Evolutionary conservation across 768 basidiomycete species (phyloP).

Genomic region (Suillus placidus): DNA sequence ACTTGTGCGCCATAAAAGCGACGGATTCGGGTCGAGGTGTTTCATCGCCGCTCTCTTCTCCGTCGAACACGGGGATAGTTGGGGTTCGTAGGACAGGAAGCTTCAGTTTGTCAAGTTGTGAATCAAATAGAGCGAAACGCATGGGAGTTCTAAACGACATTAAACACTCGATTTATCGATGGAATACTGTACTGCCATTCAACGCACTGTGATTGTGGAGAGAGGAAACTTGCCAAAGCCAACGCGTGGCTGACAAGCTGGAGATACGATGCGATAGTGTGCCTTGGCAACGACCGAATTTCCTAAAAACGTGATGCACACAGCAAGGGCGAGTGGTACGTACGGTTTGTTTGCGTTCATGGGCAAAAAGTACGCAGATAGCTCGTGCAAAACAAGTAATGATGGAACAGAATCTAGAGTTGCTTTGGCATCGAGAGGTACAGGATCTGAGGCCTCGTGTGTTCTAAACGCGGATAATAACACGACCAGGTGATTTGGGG

Average conservation of each 20-base stretch:
- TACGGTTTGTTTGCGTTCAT: constrained; percentile 26
- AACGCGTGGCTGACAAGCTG: constrained; percentile 51
- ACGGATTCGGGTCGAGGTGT: constrained; percentile 38
- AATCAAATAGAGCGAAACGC: constrained; percentile 62
- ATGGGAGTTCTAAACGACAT: constrained; percentile 18
- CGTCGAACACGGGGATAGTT: constrained; percentile 14
- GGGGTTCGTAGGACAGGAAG: constrained; percentile 48
- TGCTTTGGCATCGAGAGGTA: constrained; percentile 32
- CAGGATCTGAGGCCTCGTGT: constrained; percentile 24
- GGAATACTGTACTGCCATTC: neutral
- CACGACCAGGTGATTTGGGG: constrained; percentile 55
- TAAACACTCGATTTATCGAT: neutral
- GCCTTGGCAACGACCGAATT: constrained; percentile 19
- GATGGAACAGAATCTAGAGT: constrained; percentile 45
- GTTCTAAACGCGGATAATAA: constrained; percentile 52
- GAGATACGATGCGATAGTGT: constrained; percentile 54
- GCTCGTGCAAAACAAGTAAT: constrained; percentile 63
- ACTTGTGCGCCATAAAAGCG: constrained; percentile 47
- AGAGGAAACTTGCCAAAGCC: constrained; percentile 41
- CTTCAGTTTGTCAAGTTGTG: constrained; percentile 50
- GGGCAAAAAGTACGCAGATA: constrained; percentile 54
- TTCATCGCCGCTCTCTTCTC: constrained; percentile 23
- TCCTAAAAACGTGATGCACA: constrained; percentile 4
- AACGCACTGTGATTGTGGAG: constrained; percentile 27
- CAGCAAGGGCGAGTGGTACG: constrained; percentile 13